Conservation (phyloP, 2,329 filamentous ascomycete species). For the Cladophialophora yegresii region DNA sequence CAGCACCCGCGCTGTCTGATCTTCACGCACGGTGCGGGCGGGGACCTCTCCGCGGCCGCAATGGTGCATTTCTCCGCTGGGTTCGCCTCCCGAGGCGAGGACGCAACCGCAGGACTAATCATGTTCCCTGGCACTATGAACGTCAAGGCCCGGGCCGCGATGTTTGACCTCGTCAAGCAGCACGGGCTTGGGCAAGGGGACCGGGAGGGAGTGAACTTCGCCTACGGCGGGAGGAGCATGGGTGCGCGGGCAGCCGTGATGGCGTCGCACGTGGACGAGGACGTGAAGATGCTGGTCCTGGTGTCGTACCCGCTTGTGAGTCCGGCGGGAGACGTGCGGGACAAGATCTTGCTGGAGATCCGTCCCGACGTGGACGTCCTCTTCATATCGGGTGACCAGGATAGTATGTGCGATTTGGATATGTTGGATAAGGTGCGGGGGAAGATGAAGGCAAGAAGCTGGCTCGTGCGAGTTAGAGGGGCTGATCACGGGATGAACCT, state of each 20-base stretch:
- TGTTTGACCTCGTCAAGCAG: constrained; percentile 26
- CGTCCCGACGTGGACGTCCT: constrained; percentile 25
- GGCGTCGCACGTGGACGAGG: constrained; percentile 21
- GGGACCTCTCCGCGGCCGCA: constrained; percentile 30
- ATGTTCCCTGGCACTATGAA: constrained; percentile 36
- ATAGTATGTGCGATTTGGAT: constrained; percentile 32
- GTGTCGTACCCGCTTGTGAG: constrained; percentile 32
- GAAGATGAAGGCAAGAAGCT: constrained; percentile 34
- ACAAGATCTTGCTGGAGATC: constrained; percentile 32
- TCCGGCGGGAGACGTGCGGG: constrained; percentile 29
- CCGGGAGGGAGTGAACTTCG: neutral
- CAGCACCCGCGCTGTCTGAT: constrained; percentile 16
- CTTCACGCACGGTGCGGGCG: constrained; percentile 37
- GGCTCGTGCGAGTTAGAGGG: constrained; percentile 30
- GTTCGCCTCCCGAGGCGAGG: constrained; percentile 14
- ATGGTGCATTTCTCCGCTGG: constrained; percentile 32
- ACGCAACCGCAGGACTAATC: constrained; percentile 13
- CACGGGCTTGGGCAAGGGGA: constrained; percentile 15
- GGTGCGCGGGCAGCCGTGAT: constrained; percentile 30
- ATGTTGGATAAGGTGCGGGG: constrained; percentile 22
- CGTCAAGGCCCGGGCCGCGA: constrained; percentile 22
- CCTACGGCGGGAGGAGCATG: constrained; percentile 34
- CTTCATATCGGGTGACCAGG: constrained; percentile 34
- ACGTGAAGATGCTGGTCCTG: constrained; percentile 28
- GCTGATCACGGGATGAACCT: constrained; percentile 36